Percentiles rank a stretch among this genome's conserved stretches.
Conservation (phyloP, 2,329 filamentous ascomycete genomes). For the Ceratocystis huliohia region DNA sequence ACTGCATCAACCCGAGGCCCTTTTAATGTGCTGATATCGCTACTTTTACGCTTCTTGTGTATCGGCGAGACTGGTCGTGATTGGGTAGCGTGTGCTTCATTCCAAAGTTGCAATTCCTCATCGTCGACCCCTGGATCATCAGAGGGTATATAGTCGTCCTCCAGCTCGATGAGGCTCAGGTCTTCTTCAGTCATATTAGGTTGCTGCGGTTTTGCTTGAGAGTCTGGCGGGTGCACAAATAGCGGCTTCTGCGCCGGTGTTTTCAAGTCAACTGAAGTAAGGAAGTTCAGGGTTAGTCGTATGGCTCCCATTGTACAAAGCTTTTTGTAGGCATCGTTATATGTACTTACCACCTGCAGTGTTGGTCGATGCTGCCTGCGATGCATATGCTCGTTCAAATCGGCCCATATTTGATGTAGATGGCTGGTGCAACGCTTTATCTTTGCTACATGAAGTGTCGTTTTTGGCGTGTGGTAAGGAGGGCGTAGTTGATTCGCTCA, state of each 20-base stretch:
- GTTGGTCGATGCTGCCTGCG: constrained; percentile 13
- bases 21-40: constrained; percentile 31
- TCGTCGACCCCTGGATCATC: constrained; percentile 30
- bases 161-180: constrained; percentile 29
- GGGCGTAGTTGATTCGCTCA: background rate
- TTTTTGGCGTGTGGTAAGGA: background rate
- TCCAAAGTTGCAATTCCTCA: constrained; percentile 32
- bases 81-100: constrained; percentile 32
- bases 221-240: background rate
- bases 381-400: constrained; percentile 18
- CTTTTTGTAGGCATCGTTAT: background rate
- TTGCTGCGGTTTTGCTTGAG: background rate
- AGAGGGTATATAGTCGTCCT: constrained; percentile 28
- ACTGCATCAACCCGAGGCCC: constrained; percentile 13
- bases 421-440: background rate
- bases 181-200: background rate
- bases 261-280: background rate
- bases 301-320: background rate
- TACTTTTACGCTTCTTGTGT: constrained; percentile 42
- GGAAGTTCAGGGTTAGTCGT: background rate
- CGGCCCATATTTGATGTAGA: constrained; percentile 12
- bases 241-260: background rate
- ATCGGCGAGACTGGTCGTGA: constrained; percentile 29
- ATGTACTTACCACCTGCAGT: constrained; percentile 12
- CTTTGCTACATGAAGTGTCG: background rate